Base-by-base conservation (phyloP, 2,329 filamentous ascomycete species). In the Pestalotiopsis sp. region DNA sequence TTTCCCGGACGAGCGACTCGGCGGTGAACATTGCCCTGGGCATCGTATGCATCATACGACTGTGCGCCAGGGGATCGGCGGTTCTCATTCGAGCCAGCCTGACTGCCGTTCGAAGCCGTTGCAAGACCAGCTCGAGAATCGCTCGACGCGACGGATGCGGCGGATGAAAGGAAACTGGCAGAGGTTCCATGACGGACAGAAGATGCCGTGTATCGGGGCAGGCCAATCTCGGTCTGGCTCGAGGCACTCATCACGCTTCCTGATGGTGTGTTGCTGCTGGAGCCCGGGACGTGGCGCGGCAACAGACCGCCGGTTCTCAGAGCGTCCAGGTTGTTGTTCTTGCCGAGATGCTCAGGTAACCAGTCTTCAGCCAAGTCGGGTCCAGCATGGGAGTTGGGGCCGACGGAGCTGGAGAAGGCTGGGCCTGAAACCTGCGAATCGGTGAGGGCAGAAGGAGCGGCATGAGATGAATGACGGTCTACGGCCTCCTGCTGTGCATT, bases 51-150 rank as follows among this genome's bases (percentile, higher is more conserved):
- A 24, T 38, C 11, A 26, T 38, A 65, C 7, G 17, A 38, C 22
- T 40, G 26, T n/a, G 48, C 3, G n/a, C 26, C 11, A 13, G 52
- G n/a, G 10, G 39, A n/a, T 3, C 26, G 39, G n/a, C n/a, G 30
- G 38, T 10, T 14, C 7, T 58, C 11, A 24, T 10, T 35, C 10
- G 6, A n/a, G 4, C 13, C 26, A 22, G 22, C 13, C 22, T 30
- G 62, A 11, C 35, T 38, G 10, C 20, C n/a, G 11, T 30, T 66
- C n/a, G 55, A 44, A 9, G 39, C 44, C 5, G 52, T 48, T 7
- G 52, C 17, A 17, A 58, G 22, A 22, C 64, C 64, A 26, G 64
- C 64, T 44, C 38, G 64, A 44, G 64, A 66, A 35, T 66, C 64
- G 20, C 52, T 66, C 7, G 64, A 48, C 2, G 30, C 30, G 22